A percentile compares a stretch with the other conserved stretches of the same genome.
Evolutionary conservation across 495 filamentous ascomycete species (phyloP).

Genomic region (Thermochaetoides thermophila): DNA sequence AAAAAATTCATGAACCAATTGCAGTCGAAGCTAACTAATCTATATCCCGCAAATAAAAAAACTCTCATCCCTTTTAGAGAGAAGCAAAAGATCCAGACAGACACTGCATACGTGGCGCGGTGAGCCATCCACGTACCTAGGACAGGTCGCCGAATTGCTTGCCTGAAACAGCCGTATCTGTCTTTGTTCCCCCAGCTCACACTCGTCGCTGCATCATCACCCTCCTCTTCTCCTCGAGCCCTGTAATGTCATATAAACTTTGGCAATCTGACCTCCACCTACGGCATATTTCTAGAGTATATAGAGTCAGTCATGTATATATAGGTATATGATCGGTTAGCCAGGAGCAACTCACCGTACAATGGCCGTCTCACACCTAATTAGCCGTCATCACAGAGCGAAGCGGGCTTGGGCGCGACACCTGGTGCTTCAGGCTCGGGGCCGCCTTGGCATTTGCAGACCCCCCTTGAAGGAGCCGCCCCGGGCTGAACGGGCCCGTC

Average conservation of each 20-base stretch:
- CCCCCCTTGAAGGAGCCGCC: constrained; percentile 22
- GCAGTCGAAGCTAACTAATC: constrained; percentile 7
- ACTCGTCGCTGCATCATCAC: no score
- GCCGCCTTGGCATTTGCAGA: constrained; percentile 21
- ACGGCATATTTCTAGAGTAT: constrained; percentile 10
- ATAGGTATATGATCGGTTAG: no score
- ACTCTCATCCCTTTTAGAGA: no score
- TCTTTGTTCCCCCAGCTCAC: no score
- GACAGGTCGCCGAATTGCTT: no score
- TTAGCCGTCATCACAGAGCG: constrained; percentile 42
- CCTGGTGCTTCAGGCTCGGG: constrained; percentile 23
- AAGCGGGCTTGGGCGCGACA: constrained; percentile 42
- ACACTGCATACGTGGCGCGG: constrained; percentile 11
- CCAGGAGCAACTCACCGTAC: not conserved
- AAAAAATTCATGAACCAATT: constrained; percentile 7
- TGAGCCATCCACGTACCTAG: constrained; percentile 2
- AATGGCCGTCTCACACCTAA: constrained; percentile 29
- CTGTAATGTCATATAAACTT: constrained; percentile 9
- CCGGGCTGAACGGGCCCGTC: no score
- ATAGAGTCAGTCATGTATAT: no score
- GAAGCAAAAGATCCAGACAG: constrained; percentile 16
- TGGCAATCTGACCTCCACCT: constrained; percentile 13
- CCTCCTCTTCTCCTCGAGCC: constrained; percentile 7
- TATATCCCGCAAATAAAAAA: no score
- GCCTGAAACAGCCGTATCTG: no score